Evolutionary conservation across 306 rosid species (phyloP).

Genomic region (Dryas drummondii): DNA sequence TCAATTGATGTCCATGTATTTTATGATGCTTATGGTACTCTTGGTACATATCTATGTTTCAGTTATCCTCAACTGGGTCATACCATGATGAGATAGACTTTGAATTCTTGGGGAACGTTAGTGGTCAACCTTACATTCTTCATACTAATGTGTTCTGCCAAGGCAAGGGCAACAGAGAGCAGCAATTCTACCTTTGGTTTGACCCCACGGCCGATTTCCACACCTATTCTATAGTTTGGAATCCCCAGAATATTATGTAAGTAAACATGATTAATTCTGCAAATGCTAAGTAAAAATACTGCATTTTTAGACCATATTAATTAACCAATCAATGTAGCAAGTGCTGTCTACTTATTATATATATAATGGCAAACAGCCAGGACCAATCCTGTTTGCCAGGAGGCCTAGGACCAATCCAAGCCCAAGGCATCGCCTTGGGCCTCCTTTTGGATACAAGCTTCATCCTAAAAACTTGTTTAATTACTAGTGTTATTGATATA

Average conservation of each 20-base stretch:
- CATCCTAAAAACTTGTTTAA: too few relatives aligned
- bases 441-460: too few relatives aligned
- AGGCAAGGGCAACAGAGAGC: conserved; percentile 40
- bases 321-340: too few relatives aligned
- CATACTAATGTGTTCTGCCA: conserved; percentile 43
- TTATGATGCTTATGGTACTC: background rate
- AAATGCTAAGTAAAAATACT: too few relatives aligned
- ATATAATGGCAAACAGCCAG: too few relatives aligned
- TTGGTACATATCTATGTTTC: background rate
- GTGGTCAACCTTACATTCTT: conserved; percentile 36
- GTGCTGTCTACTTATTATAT: too few relatives aligned
- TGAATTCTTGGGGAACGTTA: conserved; percentile 45
- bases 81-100: conserved; percentile 48
- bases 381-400: too few relatives aligned
- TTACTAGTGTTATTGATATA: too few relatives aligned
- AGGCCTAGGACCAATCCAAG: too few relatives aligned
- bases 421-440: too few relatives aligned
- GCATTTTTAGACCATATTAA: too few relatives aligned
- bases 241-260: conserved; percentile 35
- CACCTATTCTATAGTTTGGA: conserved; percentile 44
- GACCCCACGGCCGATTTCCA: conserved; percentile 45
- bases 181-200: conserved; percentile 41
- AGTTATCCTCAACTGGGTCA: conserved; percentile 36
- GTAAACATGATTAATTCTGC: background rate
- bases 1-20: background rate